Conservation (phyloP, 2,329 filamentous ascomycete species). For the Aspergillus pseudoviridinutans region DNA sequence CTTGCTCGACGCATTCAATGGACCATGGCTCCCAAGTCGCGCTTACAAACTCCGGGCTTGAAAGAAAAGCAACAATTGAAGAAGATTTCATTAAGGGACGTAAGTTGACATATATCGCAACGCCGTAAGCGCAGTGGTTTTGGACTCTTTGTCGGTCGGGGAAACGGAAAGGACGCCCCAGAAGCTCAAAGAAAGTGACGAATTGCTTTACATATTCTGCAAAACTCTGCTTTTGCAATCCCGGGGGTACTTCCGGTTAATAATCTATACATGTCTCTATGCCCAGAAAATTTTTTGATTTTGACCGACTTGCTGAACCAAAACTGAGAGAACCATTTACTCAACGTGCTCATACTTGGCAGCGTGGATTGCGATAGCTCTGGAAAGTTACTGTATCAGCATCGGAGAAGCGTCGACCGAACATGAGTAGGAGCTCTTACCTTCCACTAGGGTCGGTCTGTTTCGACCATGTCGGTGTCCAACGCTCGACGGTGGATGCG, state of each 20-base stretch:
- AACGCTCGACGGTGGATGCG: conserved; percentile 89
- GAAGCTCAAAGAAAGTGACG: not conserved
- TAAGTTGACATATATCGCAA: conserved; percentile 6
- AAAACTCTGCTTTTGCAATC: conserved; percentile 14
- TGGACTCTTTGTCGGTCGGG: not conserved
- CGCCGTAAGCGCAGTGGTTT: conserved; percentile 6
- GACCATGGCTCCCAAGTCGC: not conserved
- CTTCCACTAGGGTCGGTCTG: conserved; percentile 93
- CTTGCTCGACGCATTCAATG: not conserved
- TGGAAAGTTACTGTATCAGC: conserved; percentile 30
- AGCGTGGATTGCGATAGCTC: conserved; percentile 72
- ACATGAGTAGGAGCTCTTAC: conserved; percentile 44
- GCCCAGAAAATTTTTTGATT: conserved; percentile 17
- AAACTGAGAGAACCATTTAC: conserved; percentile 20
- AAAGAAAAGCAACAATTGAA: not conserved
- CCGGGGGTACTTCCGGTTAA: conserved; percentile 12
- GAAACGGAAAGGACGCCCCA: conserved; percentile 1
- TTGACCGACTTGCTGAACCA: conserved; percentile 7
- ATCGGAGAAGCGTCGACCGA: not conserved
- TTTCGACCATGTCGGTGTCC: conserved; percentile 96
- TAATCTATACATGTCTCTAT: conserved; percentile 27
- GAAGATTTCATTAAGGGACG: conserved; percentile 3
- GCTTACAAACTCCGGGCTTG: not conserved
- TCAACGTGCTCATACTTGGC: conserved; percentile 62
- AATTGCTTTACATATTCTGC: conserved; percentile 1